Base-by-base conservation (phyloP, 495 filamentous ascomycete genomes). In the Penicillium salamii region DNA sequence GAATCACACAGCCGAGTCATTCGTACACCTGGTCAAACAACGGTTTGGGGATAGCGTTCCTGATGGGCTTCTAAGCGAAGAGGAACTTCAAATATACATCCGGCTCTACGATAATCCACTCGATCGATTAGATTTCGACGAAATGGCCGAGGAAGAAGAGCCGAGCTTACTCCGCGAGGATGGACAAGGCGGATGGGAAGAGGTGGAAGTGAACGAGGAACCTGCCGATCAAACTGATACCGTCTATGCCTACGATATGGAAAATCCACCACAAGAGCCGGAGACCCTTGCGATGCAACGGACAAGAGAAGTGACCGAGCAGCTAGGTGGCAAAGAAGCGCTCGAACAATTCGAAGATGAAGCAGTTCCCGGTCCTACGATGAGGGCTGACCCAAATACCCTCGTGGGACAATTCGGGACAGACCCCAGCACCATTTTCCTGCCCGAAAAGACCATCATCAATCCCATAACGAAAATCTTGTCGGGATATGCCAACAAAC, bases 1-100 rank as follows among this genome's bases (percentile, higher is more conserved):
- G 42, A 54, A 57, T 42, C 56, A 67, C 69, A 78, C 38, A 65
- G 46, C 81, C 50, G 88, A 91, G 57, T 70, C 69, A 2, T 75
- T 86, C 41, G 89, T 89, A 41, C 81, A 83, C 19, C 66, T 79
- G 38, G 84, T 91, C 17, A 78, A 86, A 55, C 82, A 87, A 53
- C 73, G 78, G 9, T 95, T 89, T 65, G 88, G 91, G 34, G 82
- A 93, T 54, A 82, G 75, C 1, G 67, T 97, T 8, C 93, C 93
- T 0, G 77, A 83, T n/a, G 84, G 78, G 13, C 78, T 86, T 47
- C 63, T 98, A 36, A 78, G 79, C 13, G 73, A 76, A 4, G 76
- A 84, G 23, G 91, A 95, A 61, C 84, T 87, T 37, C 68, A 69
- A 33, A 59, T 96, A 2, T 97, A 96, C 60, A 83, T 85, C 48